Evolutionary conservation across 192 early-diverging fungal species (phyloP), one percentile per base, ranked within the genome.

Genomic region (Spizellomyces sp.): DNA sequence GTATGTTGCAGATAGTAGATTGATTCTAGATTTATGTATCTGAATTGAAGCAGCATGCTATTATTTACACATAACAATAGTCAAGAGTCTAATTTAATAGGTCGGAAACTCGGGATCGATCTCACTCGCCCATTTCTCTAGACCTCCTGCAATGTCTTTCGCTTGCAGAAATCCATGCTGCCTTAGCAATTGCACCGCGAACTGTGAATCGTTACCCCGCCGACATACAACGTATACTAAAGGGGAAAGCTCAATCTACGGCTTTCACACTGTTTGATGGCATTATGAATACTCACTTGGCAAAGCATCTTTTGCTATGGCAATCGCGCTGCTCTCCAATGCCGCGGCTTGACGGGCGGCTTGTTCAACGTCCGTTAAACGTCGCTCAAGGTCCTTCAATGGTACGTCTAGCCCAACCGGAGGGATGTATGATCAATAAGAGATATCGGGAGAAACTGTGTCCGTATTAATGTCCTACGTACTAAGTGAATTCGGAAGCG

Each of bases 131-230:
- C 96, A 97, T 15, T 77, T 78, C 27, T 89, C 74, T 6, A 96
- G 79, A 5, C 96, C 96, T 6, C 94, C 93, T 1, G 87, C 83
- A 50, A 99, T 81, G 78, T 99, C 95, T 62, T 85, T 88, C 62
- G 86, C 79, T n/a, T 81, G 76, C 17, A 70, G 58, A 60, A 91
- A 83, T 9, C 88, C 90, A n/a, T 75, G 70, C 61, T 87, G 70
- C 72, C 89, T 82, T 63, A 99, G 80, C 42, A 89, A 81, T 66
- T 80, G 77, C 9, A 95, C 94, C 4, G 96, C 95, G 42, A 92
- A 76, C 75, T 96, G 94, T 4, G 92, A 94, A 62, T 95, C 90
- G 70, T 96, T 96, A 9, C 97, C 95, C 43, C 87, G 81, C 42
- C 96, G 88, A 75, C 97, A 99, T 4, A 99, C 66, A 6, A 92